Percentiles rank a stretch among this genome's conserved stretches.
Conservation (phyloP, 495 filamentous ascomycete species). For the Daldinia concentrica region DNA sequence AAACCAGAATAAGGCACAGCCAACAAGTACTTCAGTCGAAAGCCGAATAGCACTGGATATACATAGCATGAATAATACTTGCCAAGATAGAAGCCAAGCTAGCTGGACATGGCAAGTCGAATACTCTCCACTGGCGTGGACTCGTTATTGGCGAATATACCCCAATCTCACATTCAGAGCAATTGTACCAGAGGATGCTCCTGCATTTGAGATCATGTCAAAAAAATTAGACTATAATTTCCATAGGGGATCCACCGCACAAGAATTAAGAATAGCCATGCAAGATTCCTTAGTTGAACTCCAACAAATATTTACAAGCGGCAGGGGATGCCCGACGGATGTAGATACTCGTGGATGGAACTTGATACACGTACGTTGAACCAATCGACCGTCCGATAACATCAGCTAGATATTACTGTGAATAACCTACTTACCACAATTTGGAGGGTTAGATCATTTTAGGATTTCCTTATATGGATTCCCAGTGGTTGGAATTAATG, state of each 20-base stretch:
- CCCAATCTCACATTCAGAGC: slow-evolving; percentile 15
- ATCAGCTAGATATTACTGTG: too few species aligned
- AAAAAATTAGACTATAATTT: too few species aligned
- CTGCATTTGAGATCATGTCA: background rate
- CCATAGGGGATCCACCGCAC: too few species aligned
- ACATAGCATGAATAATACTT: background rate
- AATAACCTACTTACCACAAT: too few species aligned
- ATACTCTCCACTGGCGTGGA: slow-evolving; percentile 4
- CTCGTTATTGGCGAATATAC: slow-evolving; percentile 8
- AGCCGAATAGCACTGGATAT: background rate
- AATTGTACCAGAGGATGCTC: background rate
- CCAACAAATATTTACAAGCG: slow-evolving; percentile 4
- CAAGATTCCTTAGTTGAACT: slow-evolving; percentile 1
- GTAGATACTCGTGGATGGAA: background rate
- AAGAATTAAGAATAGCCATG: background rate
- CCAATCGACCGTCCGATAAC: background rate
- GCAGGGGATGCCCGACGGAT: slow-evolving; percentile 19
- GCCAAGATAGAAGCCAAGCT: background rate
- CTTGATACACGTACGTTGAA: slow-evolving; percentile 18
- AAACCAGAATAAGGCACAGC: background rate
- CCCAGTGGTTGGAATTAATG: too few species aligned
- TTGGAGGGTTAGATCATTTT: too few species aligned
- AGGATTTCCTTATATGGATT: too few species aligned
- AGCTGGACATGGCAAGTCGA: slow-evolving; percentile 3
- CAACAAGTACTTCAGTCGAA: background rate